Percentiles rank a stretch among this genome's conserved stretches.
Conservation (phyloP, 2,329 filamentous ascomycete species). For the Botrytis byssoidea region DNA sequence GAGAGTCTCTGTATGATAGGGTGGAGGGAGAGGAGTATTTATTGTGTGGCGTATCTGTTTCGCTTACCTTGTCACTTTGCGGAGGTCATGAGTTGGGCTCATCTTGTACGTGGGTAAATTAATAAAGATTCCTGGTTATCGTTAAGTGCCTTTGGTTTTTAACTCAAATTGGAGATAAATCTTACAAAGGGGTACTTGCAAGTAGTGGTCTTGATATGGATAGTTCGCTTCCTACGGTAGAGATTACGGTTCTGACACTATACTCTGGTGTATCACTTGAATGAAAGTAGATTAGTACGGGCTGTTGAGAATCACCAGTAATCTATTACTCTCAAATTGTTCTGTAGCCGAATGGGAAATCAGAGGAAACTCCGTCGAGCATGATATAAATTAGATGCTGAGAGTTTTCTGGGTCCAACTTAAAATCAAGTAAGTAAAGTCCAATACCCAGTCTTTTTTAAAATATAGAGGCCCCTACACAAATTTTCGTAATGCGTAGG, state of each 20-base stretch:
- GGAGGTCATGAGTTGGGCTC: not conserved
- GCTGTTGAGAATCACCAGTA: not conserved
- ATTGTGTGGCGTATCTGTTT: not conserved
- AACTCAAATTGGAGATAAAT: not conserved
- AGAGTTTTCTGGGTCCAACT: not conserved
- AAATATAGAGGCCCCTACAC: too few relatives aligned
- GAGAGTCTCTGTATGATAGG: not conserved
- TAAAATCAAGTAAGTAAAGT: not conserved
- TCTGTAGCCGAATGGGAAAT: not conserved
- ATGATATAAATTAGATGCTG: accelerated
- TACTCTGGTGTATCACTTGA: not conserved
- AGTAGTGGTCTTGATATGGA: not conserved
- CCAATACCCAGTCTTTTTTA: too few relatives aligned
- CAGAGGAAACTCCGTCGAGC: not conserved
- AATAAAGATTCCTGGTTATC: not conserved
- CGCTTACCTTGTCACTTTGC: not conserved
- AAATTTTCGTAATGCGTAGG: too few relatives aligned
- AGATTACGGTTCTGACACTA: not conserved
- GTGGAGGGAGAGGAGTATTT: too few relatives aligned
- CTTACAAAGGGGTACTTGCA: not conserved
- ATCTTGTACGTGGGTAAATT: not conserved
- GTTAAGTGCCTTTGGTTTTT: not conserved
- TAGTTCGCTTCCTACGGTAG: not conserved
- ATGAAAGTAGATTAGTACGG: not conserved
- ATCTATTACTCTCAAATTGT: not conserved